Percentiles rank a stretch among this genome's conserved stretches.
phyloP scores from a whole-genome alignment of 1,139 yeast genomes.

The Yamadazyma taylorii region DNA sequence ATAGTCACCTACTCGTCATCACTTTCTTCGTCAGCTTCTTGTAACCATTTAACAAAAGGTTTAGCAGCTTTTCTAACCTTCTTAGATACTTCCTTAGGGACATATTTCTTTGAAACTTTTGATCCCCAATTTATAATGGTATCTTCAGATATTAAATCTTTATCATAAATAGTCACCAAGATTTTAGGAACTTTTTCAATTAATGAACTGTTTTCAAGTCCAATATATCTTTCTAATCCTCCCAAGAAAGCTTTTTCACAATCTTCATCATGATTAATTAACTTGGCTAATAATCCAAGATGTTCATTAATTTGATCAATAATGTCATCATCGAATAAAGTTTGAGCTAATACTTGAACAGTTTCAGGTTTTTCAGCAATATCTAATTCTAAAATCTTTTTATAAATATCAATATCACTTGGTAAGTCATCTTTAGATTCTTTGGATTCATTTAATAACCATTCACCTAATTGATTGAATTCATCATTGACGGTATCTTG shows the following conservation, averaged over 20 bases:
- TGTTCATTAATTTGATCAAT: conserved; percentile 73
- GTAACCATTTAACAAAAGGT: conserved; percentile 92
- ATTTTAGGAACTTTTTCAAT: conserved; percentile 78
- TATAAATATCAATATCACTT: conserved; percentile 85
- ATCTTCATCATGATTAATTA: conserved; percentile 60
- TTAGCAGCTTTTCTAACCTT: conserved; percentile 96
- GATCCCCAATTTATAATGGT: conserved; percentile 83
- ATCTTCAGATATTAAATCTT: conserved; percentile 83
- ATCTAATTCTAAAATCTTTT: conserved; percentile 80
- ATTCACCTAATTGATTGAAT: conserved; percentile 81
- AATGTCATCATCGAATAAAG: conserved; percentile 78
- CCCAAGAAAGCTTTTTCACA: conserved; percentile 91
- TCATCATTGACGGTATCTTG: conserved; percentile 44
- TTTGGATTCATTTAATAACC: conserved; percentile 63
- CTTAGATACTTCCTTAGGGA: conserved; percentile 86
- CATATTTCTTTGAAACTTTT: conserved; percentile 89
- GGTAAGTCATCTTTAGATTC: conserved; percentile 64
- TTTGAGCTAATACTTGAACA: conserved; percentile 89
- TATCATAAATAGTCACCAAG: conserved; percentile 75
- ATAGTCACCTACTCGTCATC: conserved; percentile 51
- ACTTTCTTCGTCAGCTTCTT: conserved; percentile 77
- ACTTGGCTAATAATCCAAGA: conserved; percentile 76
- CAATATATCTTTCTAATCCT: conserved; percentile 92
- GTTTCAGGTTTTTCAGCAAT: conserved; percentile 74
- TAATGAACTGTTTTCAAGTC: conserved; percentile 76